Conservation (phyloP, 768 basidiomycete species). For the Jaapia argillacea region DNA sequence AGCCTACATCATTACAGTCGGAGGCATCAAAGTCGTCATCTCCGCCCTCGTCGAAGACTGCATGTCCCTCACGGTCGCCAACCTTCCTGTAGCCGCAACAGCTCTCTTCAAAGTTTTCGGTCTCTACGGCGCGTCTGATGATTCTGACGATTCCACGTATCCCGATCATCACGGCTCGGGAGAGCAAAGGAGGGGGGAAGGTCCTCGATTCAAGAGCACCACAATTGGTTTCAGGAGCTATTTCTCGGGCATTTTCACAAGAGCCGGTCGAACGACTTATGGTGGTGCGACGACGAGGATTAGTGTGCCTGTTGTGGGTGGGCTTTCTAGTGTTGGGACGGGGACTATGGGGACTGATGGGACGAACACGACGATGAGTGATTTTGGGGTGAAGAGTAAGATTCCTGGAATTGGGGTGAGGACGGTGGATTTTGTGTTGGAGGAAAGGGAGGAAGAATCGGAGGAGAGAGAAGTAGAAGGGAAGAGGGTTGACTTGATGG, state of each 20-base stretch:
- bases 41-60: constrained; percentile 16
- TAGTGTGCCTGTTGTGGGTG: no score
- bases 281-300: neutral
- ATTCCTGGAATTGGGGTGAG: no score
- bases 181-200: no score
- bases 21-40: constrained; percentile 19
- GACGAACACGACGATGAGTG: no score
- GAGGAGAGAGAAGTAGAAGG: no score
- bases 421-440: neutral
- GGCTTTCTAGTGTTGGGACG: no score
- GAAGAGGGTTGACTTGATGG: no score
- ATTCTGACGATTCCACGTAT: neutral
- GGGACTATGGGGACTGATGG: no score
- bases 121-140: neutral
- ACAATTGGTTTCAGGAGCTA: neutral
- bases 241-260: neutral
- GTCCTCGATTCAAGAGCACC: neutral
- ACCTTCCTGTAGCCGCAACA: neutral
- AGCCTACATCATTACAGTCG: constrained; percentile 15
- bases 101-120: neutral
- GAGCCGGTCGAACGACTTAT: neutral
- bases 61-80: neutral
- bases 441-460: no score
- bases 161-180: neutral
- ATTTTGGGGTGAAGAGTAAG: no score